Conservation (phyloP, 495 filamentous ascomycete species). For the Podospora anserina region DNA sequence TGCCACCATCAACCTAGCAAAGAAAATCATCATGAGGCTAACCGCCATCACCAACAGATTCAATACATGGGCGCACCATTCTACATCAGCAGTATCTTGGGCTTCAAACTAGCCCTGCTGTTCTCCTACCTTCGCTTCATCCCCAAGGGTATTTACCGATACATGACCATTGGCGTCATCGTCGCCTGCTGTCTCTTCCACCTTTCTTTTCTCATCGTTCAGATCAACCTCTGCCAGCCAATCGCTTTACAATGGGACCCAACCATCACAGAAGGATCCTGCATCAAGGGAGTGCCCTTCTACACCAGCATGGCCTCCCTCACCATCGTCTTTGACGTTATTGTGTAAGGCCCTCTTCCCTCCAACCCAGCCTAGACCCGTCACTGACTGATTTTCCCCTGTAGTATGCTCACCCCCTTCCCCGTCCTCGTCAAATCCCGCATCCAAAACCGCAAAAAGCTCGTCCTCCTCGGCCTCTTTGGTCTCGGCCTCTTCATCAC, state of each 20-base stretch:
- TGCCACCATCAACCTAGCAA: neutral
- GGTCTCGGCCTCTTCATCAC: slow-evolving; percentile 54
- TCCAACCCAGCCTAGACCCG: no score
- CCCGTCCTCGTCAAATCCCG: slow-evolving; percentile 47
- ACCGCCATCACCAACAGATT: slow-evolving; percentile 24
- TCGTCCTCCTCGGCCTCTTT: slow-evolving; percentile 47
- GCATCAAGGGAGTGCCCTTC: slow-evolving; percentile 41
- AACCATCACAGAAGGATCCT: slow-evolving; percentile 36
- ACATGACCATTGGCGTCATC: slow-evolving; percentile 35
- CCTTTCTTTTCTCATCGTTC: slow-evolving; percentile 36
- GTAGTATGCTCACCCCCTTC: slow-evolving; percentile 47
- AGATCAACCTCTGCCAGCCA: slow-evolving; percentile 46
- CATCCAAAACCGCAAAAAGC: slow-evolving; percentile 39
- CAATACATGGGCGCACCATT: slow-evolving; percentile 44
- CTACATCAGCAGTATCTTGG: slow-evolving; percentile 45
- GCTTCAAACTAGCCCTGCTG: slow-evolving; percentile 53
- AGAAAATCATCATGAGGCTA: neutral
- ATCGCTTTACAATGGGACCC: slow-evolving; percentile 49
- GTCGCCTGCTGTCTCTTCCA: slow-evolving; percentile 35
- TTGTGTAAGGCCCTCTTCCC: slow-evolving; percentile 34
- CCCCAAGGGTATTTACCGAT: slow-evolving; percentile 40
- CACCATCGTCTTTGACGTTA: slow-evolving; percentile 48
- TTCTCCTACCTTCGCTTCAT: slow-evolving; percentile 51
- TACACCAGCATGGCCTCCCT: slow-evolving; percentile 44
- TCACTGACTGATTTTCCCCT: neutral